phyloP scores from a whole-genome alignment of 2,329 filamentous ascomycete species.

The Drechslerella coelobrocha region DNA sequence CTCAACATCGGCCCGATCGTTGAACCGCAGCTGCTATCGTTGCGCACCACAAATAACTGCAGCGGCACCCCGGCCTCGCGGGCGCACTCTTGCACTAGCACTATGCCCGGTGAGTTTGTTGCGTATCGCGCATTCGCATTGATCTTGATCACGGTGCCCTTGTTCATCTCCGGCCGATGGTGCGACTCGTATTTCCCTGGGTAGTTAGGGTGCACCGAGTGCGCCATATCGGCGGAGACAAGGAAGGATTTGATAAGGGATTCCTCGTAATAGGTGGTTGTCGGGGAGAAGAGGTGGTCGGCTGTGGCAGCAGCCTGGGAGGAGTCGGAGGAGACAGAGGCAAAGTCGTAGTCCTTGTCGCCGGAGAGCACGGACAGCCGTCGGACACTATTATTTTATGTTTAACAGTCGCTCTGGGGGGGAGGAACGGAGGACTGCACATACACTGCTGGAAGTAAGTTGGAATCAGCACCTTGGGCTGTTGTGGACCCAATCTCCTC shows the following conservation, averaged over 20 bases:
- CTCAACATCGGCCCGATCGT: conserved; percentile 98
- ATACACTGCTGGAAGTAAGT: conserved; percentile 79
- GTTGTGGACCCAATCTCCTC: conserved; percentile 94
- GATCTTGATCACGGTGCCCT: conserved; percentile 94
- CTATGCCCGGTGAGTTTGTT: conserved; percentile 94
- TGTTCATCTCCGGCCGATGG: conserved; percentile 94
- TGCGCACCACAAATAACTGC: conserved; percentile 94
- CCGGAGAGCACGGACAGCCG: conserved; percentile 81
- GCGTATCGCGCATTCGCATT: conserved; percentile 98
- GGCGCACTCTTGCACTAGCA: conserved; percentile 86
- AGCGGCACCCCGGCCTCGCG: conserved; percentile 76
- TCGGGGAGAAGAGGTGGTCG: conserved; percentile 52
- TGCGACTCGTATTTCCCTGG: conserved; percentile 86
- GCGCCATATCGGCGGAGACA: conserved; percentile 96
- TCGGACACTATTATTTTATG: conserved; percentile 64
- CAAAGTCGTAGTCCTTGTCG: conserved; percentile 69
- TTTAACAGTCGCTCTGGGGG: not conserved
- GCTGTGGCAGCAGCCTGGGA: conserved; percentile 62
- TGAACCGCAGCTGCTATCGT: conserved; percentile 91
- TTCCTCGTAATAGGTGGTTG: conserved; percentile 88
- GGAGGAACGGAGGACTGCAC: not conserved
- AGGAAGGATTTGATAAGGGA: conserved; percentile 90
- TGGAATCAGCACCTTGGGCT: conserved; percentile 91
- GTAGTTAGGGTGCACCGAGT: conserved; percentile 96
- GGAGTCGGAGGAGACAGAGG: conserved; percentile 62